Evolutionary conservation across 495 filamentous ascomycete species (phyloP).

Genomic region (Stereocaulon alpinum): DNA sequence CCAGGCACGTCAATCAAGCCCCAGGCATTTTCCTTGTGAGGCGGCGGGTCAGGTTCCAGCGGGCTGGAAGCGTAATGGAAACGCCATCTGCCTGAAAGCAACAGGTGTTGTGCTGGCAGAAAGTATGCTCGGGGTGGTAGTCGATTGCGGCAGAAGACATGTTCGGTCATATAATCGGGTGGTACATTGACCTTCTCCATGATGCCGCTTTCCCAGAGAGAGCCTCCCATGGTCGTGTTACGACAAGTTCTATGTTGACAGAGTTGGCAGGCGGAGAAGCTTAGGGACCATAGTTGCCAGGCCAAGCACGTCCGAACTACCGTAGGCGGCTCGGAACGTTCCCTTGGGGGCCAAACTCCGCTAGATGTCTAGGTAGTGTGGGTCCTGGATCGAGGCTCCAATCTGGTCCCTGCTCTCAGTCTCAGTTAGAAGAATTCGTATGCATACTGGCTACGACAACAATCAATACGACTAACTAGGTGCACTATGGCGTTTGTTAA

Average conservation of each 20-base stretch:
- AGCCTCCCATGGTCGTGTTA: slow-evolving; percentile 1
- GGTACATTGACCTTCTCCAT: background rate
- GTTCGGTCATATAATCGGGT: slow-evolving; percentile 19
- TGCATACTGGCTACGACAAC: too few species aligned
- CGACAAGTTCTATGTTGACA: background rate
- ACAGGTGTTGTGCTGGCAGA: slow-evolving; percentile 38
- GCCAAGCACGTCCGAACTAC: background rate
- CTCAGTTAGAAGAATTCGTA: too few species aligned
- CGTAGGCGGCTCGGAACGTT: background rate
- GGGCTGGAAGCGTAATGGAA: slow-evolving; percentile 46
- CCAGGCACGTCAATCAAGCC: slow-evolving; percentile 44
- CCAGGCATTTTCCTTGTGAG: slow-evolving; percentile 31
- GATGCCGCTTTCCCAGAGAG: background rate
- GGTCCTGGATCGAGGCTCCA: too few species aligned
- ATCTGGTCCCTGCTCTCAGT: too few species aligned
- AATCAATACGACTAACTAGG: too few species aligned
- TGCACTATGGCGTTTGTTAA: too few species aligned
- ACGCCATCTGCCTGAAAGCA: slow-evolving; percentile 50
- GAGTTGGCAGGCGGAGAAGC: background rate
- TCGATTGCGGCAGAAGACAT: slow-evolving; percentile 51
- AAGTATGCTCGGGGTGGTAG: slow-evolving; percentile 53
- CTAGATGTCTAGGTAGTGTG: too few species aligned
- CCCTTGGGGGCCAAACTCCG: background rate
- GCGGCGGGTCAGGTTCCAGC: slow-evolving; percentile 32
- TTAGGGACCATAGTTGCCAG: background rate